phyloP scores from a whole-genome alignment of 192 early-diverging fungal species.

The Coemansia sp. region DNA sequence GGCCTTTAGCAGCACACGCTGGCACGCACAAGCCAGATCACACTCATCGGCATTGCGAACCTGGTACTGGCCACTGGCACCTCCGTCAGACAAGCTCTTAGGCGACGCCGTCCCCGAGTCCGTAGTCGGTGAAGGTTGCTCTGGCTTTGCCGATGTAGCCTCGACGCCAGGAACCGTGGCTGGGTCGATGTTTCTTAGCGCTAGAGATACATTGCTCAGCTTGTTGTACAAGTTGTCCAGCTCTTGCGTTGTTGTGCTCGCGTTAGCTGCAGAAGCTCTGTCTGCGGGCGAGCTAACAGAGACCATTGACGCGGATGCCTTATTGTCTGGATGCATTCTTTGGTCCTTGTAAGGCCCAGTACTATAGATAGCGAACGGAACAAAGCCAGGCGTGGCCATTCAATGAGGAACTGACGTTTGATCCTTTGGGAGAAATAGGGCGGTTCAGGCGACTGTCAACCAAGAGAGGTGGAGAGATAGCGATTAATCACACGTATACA shows the following conservation, averaged over 20 bases:
- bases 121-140: neutral
- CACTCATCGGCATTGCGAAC: constrained; percentile 19
- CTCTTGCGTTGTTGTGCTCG: constrained; percentile 27
- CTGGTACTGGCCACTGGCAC: constrained; percentile 7
- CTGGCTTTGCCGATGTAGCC: neutral
- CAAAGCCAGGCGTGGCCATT: constrained; percentile 47
- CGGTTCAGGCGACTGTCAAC: neutral
- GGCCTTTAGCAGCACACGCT: constrained; percentile 37
- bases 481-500: neutral
- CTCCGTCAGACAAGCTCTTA: constrained; percentile 14
- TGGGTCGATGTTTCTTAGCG: constrained; percentile 41
- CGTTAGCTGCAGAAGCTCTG: neutral
- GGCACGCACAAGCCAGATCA: constrained; percentile 44
- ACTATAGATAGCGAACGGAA: constrained; percentile 30
- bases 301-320: constrained; percentile 3
- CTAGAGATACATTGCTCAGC: constrained; percentile 43
- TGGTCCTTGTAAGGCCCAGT: constrained; percentile 29
- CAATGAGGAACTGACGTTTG: constrained; percentile 4
- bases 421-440: neutral
- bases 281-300: neutral
- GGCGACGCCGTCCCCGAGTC: constrained; percentile 39
- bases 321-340: constrained; percentile 24
- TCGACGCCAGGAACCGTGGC: constrained; percentile 19
- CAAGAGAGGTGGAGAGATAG: neutral
- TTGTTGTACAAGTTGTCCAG: constrained; percentile 47